Evolutionary conservation across 2,329 filamentous ascomycete genomes (phyloP), one percentile per base, ranked within the genome.

Genomic region (Cyclaneusma minus): DNA sequence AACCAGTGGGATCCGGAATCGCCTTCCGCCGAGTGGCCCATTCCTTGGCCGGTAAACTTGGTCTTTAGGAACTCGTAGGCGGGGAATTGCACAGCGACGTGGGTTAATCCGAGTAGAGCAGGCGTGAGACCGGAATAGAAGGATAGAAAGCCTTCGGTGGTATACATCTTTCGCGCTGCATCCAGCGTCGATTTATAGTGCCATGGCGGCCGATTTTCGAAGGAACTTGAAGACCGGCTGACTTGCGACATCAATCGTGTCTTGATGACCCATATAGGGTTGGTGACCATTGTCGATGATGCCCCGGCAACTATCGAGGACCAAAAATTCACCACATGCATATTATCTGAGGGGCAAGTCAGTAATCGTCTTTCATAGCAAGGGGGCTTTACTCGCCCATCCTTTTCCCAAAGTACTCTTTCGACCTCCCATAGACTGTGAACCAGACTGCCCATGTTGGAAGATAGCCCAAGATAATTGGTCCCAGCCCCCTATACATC

Each of bases 251-350:
- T 95, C 41, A 98, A 68, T 39, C 89, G 68, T 25, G 89, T 98
- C 56, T 98, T 98, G 58, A 98, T 93, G 19, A 98, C 89, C 89
- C 89, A 98, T 34, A 98, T 98, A 1, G 89, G 89, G 51, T 95
- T 98, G 13, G 89, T 98, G 35, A 77, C 79, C 35, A 95, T 65
- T 4, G 89, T 98, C 39, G 85, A 94, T 56, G 80, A 93, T 34
- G 74, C 84, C 28, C 89, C 89, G 13, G 87, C 89, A 30, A 84
- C 68, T 33, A 98, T 70, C 7, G 89, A 93, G 13, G 89, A 89
- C 60, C 80, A 85, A 38, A 89, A 77, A 46, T 82, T 83, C 42
- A 87, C 68, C 22, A 83, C 49, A 56, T 81, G 76, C 44, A 68
- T 70, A 47, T 82, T 87, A 34, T 74, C 79, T 81, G 43, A 35